A percentile compares a stretch with the other conserved stretches of the same genome.
Evolutionary conservation across 768 basidiomycete species (phyloP).

Genomic region (Ramaria sp.): DNA sequence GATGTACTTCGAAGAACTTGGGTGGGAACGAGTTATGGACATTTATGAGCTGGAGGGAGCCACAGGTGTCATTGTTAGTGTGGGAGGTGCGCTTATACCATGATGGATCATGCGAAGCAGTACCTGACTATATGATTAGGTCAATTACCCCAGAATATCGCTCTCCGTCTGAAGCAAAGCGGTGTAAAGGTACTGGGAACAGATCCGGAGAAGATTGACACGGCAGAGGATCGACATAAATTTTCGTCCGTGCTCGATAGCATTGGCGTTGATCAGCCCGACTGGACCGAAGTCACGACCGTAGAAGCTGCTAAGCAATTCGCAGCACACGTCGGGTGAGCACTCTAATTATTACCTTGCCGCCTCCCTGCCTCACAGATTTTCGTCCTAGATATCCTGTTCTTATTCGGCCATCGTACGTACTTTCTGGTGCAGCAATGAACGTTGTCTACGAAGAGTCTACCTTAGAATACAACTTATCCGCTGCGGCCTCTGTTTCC

Average conservation of each 20-base stretch:
- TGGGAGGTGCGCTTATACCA: constrained; percentile 62
- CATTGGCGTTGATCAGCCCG: constrained; percentile 93
- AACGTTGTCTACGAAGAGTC: constrained; percentile 95
- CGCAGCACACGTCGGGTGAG: constrained; percentile 70
- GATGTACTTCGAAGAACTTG: constrained; percentile 96
- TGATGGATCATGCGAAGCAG: background rate
- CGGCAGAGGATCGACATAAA: constrained; percentile 97
- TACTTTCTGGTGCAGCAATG: constrained; percentile 98
- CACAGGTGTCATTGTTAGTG: constrained; percentile 90
- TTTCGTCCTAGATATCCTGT: constrained; percentile 68
- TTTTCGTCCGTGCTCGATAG: constrained; percentile 95
- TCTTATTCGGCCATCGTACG: constrained; percentile 96
- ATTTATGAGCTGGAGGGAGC: constrained; percentile 95
- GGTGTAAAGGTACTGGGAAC: constrained; percentile 94
- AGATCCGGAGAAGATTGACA: constrained; percentile 91
- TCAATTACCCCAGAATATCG: constrained; percentile 98
- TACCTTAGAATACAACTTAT: constrained; percentile 82
- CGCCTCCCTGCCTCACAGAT: constrained; percentile 6
- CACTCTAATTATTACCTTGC: constrained; percentile 9
- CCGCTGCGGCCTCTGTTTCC: constrained; percentile 93
- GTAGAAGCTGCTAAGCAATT: constrained; percentile 88
- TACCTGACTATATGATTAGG: constrained; percentile 33
- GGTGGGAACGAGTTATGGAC: constrained; percentile 98
- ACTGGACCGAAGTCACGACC: constrained; percentile 87
- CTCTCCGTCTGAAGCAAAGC: constrained; percentile 82